Base-by-base conservation (phyloP, 2,329 filamentous ascomycete species). In the Scleromitrula shiraiana region DNA sequence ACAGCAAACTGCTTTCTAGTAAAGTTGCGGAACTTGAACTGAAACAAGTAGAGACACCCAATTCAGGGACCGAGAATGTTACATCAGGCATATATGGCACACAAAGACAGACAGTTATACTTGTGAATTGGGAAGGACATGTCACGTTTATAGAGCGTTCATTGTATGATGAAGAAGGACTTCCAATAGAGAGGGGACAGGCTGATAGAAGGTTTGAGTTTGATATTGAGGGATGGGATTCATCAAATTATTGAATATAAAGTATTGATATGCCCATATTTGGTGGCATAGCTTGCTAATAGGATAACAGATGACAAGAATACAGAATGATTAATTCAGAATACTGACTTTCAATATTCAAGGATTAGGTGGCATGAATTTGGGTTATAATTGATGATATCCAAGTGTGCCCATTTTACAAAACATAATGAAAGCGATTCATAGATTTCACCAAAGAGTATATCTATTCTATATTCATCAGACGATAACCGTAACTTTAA, bases 71-170 rank as follows among this genome's bases (percentile, higher is more conserved):
- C 30, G 53, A 58, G 19, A 50, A 69, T 1, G 80, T 78, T 54
- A 74, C 76, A 59, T 76, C 71, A 5, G 80, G 80, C 2, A 67
- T 80, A 53, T 83, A 83, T 56, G 80, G 80, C 4, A 83, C 80
- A 5, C 80, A 83, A 64, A 67, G 80, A 30, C 80, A 83, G 66
- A 83, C 79, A 0, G 66, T 82, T 12, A 64, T 83, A 12, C 64
- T 82, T 37, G 74, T 83, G 6, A 78, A 81, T 56, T 80, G 76
- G 75, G 70, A 81, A 3, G 80, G 80, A 2, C 77, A 77, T 29
- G 76, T 80, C 15, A 75, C 72, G 0, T 80, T 76, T 56, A 69
- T 70, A 24, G 80, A 83, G 65, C 68, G 80, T 29, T 74, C 78
- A 4, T 64, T 83, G 35, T 83, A 72, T 69, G 78, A 83, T 58